Conservation (phyloP, 176 grass and related monocot species). For the Microstegium vimineum region DNA sequence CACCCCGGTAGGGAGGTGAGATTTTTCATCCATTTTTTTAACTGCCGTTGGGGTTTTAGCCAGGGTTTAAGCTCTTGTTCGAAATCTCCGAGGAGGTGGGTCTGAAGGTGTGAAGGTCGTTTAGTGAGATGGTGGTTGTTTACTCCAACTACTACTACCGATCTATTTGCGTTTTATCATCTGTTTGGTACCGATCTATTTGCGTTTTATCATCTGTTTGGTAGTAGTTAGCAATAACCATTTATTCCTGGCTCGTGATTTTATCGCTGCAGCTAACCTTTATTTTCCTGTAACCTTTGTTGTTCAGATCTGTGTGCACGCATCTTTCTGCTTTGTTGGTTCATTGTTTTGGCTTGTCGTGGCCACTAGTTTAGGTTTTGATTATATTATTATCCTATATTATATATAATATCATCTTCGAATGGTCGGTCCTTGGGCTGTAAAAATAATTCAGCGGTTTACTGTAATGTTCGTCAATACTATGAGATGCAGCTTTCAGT, state of each 20-base stretch:
- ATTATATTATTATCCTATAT: too few relatives aligned
- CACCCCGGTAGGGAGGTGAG: conserved; percentile 64
- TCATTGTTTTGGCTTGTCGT: not conserved
- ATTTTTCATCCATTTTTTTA: not conserved
- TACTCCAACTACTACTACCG: not conserved
- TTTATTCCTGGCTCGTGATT: too few relatives aligned
- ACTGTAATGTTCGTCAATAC: not conserved
- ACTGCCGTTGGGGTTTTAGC: not conserved
- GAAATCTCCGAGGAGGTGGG: too few relatives aligned
- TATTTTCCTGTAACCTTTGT: too few relatives aligned
- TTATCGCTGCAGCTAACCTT: not conserved
- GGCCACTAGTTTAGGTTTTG: not conserved
- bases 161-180: not conserved
- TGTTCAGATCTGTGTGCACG: not conserved
- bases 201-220: too few relatives aligned
- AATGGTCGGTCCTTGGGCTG: not conserved
- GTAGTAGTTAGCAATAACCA: not conserved
- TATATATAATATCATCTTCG: not conserved
- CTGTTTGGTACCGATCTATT: too few relatives aligned
- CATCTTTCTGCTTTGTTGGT: not conserved
- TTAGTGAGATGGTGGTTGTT: not conserved
- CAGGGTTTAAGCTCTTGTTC: conserved; percentile 16
- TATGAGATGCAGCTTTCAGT: not conserved
- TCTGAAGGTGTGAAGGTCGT: not conserved
- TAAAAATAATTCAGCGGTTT: not conserved